A percentile compares a stretch with the other conserved stretches of the same genome.
These are phyloP conservation scores for Microsporum ferrugineum DNA, from an alignment of 2,329 filamentous ascomycete genomes.

Conservation along the genomic window DNA sequence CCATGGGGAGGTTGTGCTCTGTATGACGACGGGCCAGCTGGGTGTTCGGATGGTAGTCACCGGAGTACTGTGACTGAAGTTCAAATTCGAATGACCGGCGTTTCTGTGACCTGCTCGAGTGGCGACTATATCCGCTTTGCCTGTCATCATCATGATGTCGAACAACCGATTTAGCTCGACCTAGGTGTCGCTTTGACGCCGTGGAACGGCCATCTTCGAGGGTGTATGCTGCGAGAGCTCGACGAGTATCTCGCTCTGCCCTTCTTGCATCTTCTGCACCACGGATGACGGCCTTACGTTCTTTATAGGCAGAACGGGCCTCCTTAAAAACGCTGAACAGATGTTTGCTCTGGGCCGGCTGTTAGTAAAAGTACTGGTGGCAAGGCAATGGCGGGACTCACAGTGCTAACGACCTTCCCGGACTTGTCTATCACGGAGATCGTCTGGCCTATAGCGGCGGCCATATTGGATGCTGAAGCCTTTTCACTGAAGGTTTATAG, in stretches of 20 bases:
- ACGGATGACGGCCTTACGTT: constrained; percentile 73
- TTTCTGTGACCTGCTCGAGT: constrained; percentile 21
- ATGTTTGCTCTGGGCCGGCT: constrained; percentile 62
- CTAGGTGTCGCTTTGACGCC: constrained; percentile 29
- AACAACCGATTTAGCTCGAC: constrained; percentile 26
- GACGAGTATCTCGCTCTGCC: constrained; percentile 50
- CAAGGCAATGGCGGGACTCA: constrained; percentile 34
- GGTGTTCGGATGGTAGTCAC: constrained; percentile 9
- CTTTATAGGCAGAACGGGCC: constrained; percentile 74
- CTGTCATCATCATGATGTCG: constrained; percentile 9
- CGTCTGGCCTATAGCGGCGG: constrained; percentile 49
- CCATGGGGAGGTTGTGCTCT: constrained; percentile 23
- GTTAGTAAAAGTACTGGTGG: constrained; percentile 15
- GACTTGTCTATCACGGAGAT: constrained; percentile 85
- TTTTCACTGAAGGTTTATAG: not conserved
- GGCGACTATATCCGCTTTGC: constrained; percentile 14
- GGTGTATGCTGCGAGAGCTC: constrained; percentile 41
- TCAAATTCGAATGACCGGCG: constrained; percentile 21
- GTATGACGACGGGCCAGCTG: constrained; percentile 31
- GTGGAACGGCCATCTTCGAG: constrained; percentile 39
- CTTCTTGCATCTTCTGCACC: constrained; percentile 53
- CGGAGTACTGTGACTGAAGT: not conserved
- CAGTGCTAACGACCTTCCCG: constrained; percentile 80
- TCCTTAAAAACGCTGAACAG: constrained; percentile 85
- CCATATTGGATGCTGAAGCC: constrained; percentile 14